Evolutionary conservation across 768 basidiomycete species (phyloP).

Genomic region (Mrakia blollopis): DNA sequence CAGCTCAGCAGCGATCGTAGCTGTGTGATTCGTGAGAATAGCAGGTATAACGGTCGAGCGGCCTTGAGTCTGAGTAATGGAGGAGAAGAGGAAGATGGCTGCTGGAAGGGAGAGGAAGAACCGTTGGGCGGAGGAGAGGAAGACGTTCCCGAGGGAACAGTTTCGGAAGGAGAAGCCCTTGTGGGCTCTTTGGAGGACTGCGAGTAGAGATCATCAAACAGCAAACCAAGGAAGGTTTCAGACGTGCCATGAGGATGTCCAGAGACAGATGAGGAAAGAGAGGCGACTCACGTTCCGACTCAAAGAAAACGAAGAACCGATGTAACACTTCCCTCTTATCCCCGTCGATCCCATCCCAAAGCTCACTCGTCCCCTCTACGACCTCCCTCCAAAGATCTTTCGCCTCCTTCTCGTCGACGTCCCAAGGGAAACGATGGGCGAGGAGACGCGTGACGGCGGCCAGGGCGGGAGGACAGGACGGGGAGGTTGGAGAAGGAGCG

Average conservation of each 20-base stretch:
- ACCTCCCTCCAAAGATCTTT: conserved; percentile 88
- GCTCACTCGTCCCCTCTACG: conserved; percentile 72
- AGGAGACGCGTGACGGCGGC: conserved; percentile 67
- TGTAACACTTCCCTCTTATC: conserved; percentile 89
- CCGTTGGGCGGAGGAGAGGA: conserved; percentile 77
- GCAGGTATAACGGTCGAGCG: conserved; percentile 79
- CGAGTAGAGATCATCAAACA: too few relatives aligned
- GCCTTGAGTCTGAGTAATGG: conserved; percentile 73
- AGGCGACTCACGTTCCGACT: conserved; percentile 55
- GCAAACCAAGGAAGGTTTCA: background rate
- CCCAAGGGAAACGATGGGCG: conserved; percentile 68
- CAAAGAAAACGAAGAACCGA: conserved; percentile 88
- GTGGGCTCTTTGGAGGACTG: conserved; percentile 72
- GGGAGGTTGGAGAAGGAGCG: conserved; percentile 56
- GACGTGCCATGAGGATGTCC: background rate
- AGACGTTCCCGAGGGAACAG: conserved; percentile 64
- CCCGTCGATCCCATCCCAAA: conserved; percentile 81
- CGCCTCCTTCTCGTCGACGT: conserved; percentile 65
- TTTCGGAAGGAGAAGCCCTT: conserved; percentile 80
- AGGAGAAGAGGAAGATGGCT: conserved; percentile 88
- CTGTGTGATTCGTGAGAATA: conserved; percentile 88
- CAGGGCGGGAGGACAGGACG: conserved; percentile 48
- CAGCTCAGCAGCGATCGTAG: conserved; percentile 89
- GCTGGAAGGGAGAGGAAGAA: conserved; percentile 91
- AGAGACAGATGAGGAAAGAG: background rate